Evolutionary conservation across 2,329 filamentous ascomycete species (phyloP), one percentile per base, ranked within the genome.

Genomic region (Beauveria asiatica): DNA sequence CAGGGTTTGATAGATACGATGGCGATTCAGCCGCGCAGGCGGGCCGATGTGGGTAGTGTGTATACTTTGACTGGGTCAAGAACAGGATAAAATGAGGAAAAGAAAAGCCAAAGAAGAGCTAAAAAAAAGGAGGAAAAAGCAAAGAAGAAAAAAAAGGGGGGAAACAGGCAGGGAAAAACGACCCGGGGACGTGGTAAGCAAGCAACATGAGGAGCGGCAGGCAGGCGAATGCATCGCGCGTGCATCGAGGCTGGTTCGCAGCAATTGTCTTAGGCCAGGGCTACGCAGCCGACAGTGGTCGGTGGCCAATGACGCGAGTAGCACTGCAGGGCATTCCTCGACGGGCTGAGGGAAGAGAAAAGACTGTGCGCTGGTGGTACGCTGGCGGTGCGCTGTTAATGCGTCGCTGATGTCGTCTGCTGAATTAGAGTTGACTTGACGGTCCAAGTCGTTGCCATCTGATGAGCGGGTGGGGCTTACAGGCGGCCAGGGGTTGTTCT

Each of bases 341-440:
- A 7, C 9, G 56, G 23, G 10, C 37, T 39, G 56, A 52, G 56
- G 48, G 48, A 58, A 58, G 56, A 52, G 56, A 58, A 51, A 52
- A 58, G 56, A 51, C 56, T n/a, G n/a, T 37, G 44, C 13, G 19
- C 21, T 19, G 42, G 42, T 45, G 42, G 17, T 46, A 13, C 23
- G 19, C 19, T 33, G 30, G 11, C 30, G 30, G 30, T 33, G 30
- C 11, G 30, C 30, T 13, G 11, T 33, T 33, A 13, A 33, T 33
- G 30, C 30, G 30, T 33, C 5, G 30, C 30, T 33, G 30, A 33
- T 33, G 30, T 33, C 30, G 30, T 33, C 5, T 13, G 30, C 30
- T 33, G 30, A 33, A 33, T 33, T 33, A 33, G 30, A 33, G 30
- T 33, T 33, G 30, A 33, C 30, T 5, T 33, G 30, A 33, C 11